Base-by-base conservation (phyloP, 306 rosid genomes). In the Sophora flavescens region DNA sequence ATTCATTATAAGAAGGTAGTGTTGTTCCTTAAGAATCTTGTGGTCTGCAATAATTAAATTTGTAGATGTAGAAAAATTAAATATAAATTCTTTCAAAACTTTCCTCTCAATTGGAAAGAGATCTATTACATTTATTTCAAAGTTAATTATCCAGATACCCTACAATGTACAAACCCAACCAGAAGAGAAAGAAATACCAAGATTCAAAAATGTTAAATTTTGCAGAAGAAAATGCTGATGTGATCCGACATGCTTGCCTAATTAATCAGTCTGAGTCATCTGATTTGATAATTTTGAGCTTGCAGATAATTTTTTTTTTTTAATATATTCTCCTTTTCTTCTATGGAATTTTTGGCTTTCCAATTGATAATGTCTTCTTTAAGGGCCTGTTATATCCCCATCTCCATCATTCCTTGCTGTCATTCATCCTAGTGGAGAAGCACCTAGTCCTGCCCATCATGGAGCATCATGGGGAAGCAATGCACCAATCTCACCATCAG, bases 381-480 rank as follows among this genome's bases (percentile, higher is more conserved):
- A 61, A 91, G 93, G 90, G 60, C 81, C 84, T 26, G 57, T 58
- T 72, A 62, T 77, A 80, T 79, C 91, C 81, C 94, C 91, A 54
- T 86, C 96, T 63, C 89, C 89, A 2, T 81, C 83, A 64, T 78
- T 74, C 50, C 78, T 67, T 64, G 78, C 84, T n/a, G 77, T 22
- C 61, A 63, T 78, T 86, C 84, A 81, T 81, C 88, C 81, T 3
- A 52, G 57, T 42, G 88, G 80, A 75, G 88, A 76, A 87, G 82
- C 91, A 17, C 86, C 88, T 42, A 82, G 86, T 82, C 88, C 86
- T 64, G 48, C 75, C 60, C 74, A 81, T 66, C 71, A 78, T 64
- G 87, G 79, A 33, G 73, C 77, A 60, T 68, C 92, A 45, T 78
- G 83, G 85, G 61, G 72, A 79, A 83, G 76, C 59, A 85, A 12